Conservation (phyloP, 2,329 filamentous ascomycete genomes). For the Plectosphaerella cucumerina region DNA sequence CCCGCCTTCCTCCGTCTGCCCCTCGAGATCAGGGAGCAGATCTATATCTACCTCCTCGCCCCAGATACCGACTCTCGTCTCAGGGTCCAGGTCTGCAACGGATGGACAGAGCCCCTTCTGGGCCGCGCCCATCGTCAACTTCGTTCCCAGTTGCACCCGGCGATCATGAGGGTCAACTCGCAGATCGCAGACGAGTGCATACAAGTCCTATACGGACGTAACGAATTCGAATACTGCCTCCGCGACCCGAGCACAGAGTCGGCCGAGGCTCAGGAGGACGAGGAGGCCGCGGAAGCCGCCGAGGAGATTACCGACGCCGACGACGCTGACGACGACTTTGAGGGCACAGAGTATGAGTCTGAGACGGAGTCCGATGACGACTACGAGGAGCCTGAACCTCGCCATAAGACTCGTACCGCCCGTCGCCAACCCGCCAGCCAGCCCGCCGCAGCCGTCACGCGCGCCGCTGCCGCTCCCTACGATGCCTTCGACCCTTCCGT, state of each 20-base stretch:
- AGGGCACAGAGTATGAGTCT: background rate
- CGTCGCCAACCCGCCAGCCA: background rate
- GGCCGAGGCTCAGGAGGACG: conserved; percentile 12
- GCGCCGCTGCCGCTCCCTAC: conserved; percentile 1
- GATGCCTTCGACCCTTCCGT: conserved; percentile 22
- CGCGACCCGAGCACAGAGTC: conserved; percentile 27
- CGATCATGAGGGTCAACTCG: conserved; percentile 32
- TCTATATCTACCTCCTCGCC: conserved; percentile 26
- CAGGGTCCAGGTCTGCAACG: conserved; percentile 25
- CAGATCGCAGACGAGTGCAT: conserved; percentile 30
- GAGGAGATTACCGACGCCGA: conserved; percentile 9
- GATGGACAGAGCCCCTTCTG: conserved; percentile 22
- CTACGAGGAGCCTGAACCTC: background rate
- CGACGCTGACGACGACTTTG: conserved; percentile 3
- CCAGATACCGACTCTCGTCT: conserved; percentile 22
- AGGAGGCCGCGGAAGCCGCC: conserved; percentile 5
- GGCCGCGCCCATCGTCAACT: conserved; percentile 12
- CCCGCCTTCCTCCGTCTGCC: conserved; percentile 16
- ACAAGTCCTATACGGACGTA: conserved; percentile 41
- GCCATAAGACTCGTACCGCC: background rate
- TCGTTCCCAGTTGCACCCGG: conserved; percentile 19
- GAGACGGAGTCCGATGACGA: conserved; percentile 4
- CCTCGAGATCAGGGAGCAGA: conserved; percentile 21
- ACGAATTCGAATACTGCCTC: conserved; percentile 42
- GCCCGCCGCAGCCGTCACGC: background rate